Evolutionary conservation across 129 eudicot species (phyloP), one percentile per base, ranked within the genome.

Genomic region (Lactuca sativa): DNA sequence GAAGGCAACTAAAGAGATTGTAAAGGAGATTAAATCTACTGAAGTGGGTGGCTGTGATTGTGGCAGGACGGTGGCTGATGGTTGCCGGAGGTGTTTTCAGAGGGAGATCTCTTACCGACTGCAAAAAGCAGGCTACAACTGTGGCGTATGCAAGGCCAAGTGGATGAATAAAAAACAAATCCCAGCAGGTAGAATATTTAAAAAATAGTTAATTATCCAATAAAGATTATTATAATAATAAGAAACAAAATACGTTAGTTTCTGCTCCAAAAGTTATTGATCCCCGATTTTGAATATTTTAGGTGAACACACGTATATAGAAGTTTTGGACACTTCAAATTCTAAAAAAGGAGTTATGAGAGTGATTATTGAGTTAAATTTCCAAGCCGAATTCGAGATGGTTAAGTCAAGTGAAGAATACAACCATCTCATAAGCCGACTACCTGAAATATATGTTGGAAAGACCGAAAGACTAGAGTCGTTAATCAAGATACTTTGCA

Each of bases 281-380:
- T 30, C 34, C 15, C 15, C 9, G 3, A 60, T 5, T 30, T 2
- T 65, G 40, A 13, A 25, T 21, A 57, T 40, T 64, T 73, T 21
- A 84, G 90, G 95, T 36, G 90, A 86, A 64, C 96, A 90, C 72
- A 75, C 83, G 0, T 90, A 83, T 43, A 21, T 90, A 59, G 95
- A 86, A 69, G 96, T 90, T 52, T 56, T 80, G 33, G 87, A 78
- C 81, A 74, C 72, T 52, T 66, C 83, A 54, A 88, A 55, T 30
- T 51, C 85, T 5, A 82, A 77, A 54, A 84, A 84, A 40, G 84
- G 86, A 52, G 81, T 68, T 57, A 43, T 75, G 14, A 76, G 82
- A 59, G 88, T 90, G 57, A 74, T 90, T 4, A 76, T 90, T 5
- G 96, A 90, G 80, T 53, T 86, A 12, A 84, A 76, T 54, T 82